Evolutionary conservation across 495 filamentous ascomycete species (phyloP).

Genomic region (Aspergillus hancockii): DNA sequence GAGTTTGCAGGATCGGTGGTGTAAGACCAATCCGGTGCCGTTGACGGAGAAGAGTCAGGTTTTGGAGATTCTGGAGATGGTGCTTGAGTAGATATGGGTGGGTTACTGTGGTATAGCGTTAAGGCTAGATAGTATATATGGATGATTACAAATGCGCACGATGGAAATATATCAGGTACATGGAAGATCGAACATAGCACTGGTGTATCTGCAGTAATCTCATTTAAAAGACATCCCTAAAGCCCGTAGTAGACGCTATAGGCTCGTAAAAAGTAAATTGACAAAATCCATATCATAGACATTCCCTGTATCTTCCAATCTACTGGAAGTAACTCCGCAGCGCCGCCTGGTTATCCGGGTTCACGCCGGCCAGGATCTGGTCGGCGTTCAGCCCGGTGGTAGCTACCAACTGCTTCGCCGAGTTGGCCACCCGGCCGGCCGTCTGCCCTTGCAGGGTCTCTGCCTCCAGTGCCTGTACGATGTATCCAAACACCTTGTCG

Average conservation of each 20-base stretch:
- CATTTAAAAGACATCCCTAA: conserved; percentile 1
- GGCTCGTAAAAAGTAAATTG: conserved; percentile 4
- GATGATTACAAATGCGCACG: neutral
- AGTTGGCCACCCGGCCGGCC: conserved; percentile 66
- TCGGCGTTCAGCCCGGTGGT: conserved; percentile 69
- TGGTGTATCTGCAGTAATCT: conserved; percentile 1
- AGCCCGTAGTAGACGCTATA: conserved; percentile 5
- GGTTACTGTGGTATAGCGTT: no score
- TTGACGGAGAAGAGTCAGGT: conserved; percentile 52
- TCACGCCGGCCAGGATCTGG: conserved; percentile 67
- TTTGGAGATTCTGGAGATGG: conserved; percentile 56
- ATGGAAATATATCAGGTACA: neutral
- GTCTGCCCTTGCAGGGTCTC: conserved; percentile 86
- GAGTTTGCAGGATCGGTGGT: conserved; percentile 55
- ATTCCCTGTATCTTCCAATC: conserved; percentile 12
- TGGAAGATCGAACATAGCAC: neutral
- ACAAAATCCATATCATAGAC: conserved; percentile 11
- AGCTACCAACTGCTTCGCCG: conserved; percentile 72
- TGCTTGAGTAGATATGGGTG: conserved; percentile 18
- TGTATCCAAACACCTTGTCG: conserved; percentile 75
- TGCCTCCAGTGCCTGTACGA: conserved; percentile 84
- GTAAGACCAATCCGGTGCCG: conserved; percentile 50
- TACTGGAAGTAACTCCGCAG: conserved; percentile 72
- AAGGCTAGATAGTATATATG: neutral
- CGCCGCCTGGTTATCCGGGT: conserved; percentile 72